Percentiles rank a stretch among this genome's conserved stretches.
phyloP scores from a whole-genome alignment of 805 yeast genomes.

The Metschnikowia chrysomelidarum region DNA sequence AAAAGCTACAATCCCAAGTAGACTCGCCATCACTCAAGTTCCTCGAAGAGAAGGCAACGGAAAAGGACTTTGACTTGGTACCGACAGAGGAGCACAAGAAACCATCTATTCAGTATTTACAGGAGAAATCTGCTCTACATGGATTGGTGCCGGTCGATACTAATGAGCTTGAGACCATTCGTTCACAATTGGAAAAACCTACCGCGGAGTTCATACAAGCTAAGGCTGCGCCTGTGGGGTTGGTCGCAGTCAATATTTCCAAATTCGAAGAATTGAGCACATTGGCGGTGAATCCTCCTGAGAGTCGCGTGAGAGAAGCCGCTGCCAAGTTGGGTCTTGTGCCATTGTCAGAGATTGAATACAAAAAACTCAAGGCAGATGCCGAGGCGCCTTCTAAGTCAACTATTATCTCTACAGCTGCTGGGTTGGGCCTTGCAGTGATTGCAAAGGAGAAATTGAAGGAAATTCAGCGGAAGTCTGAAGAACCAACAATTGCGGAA shows the following conservation, averaged over 20 bases:
- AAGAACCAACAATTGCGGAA: slow-evolving; percentile 11
- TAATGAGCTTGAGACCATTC: slow-evolving; percentile 1
- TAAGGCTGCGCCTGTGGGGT: slow-evolving; percentile 16
- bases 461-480: slow-evolving; percentile 16
- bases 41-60: slow-evolving; percentile 7
- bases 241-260: slow-evolving; percentile 13
- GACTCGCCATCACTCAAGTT: slow-evolving; percentile 5
- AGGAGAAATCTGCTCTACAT: slow-evolving; percentile 7
- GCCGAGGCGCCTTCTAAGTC: slow-evolving; percentile 10
- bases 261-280: slow-evolving; percentile 10
- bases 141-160: slow-evolving; percentile 4
- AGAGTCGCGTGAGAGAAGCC: slow-evolving; percentile 2
- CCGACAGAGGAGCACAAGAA: slow-evolving; percentile 3
- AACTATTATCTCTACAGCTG: slow-evolving; percentile 11
- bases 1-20: slow-evolving; percentile 1
- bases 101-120: slow-evolving; percentile 10
- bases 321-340: slow-evolving; percentile 7
- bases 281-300: slow-evolving; percentile 6
- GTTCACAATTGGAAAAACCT: slow-evolving; percentile 2
- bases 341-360: slow-evolving; percentile 2
- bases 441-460: slow-evolving; percentile 4
- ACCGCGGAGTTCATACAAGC: slow-evolving; percentile 5
- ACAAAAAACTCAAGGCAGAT: slow-evolving; percentile 1
- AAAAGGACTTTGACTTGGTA: slow-evolving; percentile 3
- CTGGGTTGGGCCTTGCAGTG: slow-evolving; percentile 13